Base-by-base conservation (phyloP, 805 yeast genomes). In the Spathaspora gorwiae region DNA sequence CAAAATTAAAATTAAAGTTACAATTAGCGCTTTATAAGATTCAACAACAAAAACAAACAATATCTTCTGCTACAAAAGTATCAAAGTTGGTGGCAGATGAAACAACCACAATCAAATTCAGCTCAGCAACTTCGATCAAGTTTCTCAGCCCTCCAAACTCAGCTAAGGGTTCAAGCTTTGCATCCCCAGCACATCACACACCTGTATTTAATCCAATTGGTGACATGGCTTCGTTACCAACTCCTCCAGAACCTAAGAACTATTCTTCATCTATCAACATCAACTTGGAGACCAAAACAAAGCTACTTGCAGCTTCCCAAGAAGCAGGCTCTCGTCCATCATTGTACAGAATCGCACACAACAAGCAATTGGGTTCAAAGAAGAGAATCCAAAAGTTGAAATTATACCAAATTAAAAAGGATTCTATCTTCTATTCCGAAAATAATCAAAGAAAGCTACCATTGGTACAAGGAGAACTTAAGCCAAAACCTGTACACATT, bases 21-120 rank as follows among this genome's bases (percentile, higher is more conserved):
- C 75, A 66, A 48, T 54, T 70, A 49, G 76, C 76, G 1, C 52
- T 70, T 34, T 68, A 63, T 56, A 71, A 70, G 52, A 49, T 71
- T 31, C 69, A 67, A 49, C 56, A 56, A 43, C 19, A 15, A n/a
- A 35, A 43, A 36, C 35, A 19, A 43, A 14, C 12, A 29, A 30
- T 10, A 11, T 3, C 35, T 29, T 11, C 9, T 29, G 12, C 9
- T 9, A 9, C 12, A 9, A 29, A 29, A 5, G 12, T 9, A 29
- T 29, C 32, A 29, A 29, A 14, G n/a, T 9, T 35, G n/a, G 26
- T 35, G 7, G 41, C 30, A 15, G 41, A 39, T 30, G 41, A 39
- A 33, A 26, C 43, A 10, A 36, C 42, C 4, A 38, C 35, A 7
- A 35, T 46, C 4, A 43, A 43, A 29, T 37, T 37, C 31, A 19